These are phyloP conservation scores for Logfia minima DNA, from an alignment of 129 eudicot species.

Conservation along the genomic window DNA sequence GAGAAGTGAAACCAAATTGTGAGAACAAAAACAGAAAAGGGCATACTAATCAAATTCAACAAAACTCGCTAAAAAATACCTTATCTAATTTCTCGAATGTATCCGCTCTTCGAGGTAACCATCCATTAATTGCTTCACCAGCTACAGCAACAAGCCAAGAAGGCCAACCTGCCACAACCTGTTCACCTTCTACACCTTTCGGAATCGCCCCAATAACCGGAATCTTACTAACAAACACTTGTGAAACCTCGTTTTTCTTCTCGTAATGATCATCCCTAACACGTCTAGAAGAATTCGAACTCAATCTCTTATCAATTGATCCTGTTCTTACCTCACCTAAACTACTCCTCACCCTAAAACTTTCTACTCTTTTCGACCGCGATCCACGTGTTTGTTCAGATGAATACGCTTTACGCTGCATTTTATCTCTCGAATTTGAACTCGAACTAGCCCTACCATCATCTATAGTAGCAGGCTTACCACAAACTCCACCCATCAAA, in stretches of 20 bases:
- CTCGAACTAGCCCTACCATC: slow-evolving; percentile 35
- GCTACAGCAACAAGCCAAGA: slow-evolving; percentile 74
- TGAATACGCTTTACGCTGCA: not conserved
- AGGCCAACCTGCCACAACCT: slow-evolving; percentile 84
- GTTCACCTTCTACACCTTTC: slow-evolving; percentile 53
- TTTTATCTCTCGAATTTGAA: not conserved
- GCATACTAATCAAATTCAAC: not conserved
- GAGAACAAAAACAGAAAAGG: not conserved
- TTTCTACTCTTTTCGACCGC: slow-evolving; percentile 41
- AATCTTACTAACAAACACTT: slow-evolving; percentile 21
- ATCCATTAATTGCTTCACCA: slow-evolving; percentile 67
- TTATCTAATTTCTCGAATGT: slow-evolving; percentile 65
- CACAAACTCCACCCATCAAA: slow-evolving; percentile 62
- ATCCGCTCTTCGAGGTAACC: slow-evolving; percentile 66
- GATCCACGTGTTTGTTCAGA: not conserved
- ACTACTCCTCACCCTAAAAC: slow-evolving; percentile 35
- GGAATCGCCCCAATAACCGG: slow-evolving; percentile 14
- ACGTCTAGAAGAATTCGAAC: slow-evolving; percentile 23
- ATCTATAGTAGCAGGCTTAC: slow-evolving; percentile 48
- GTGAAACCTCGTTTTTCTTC: slow-evolving; percentile 35
- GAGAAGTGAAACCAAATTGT: not conserved
- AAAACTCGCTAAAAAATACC: slow-evolving; percentile 30
- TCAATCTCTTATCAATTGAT: slow-evolving; percentile 31
- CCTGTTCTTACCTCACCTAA: slow-evolving; percentile 21
- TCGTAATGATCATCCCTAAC: slow-evolving; percentile 49